phyloP scores from a whole-genome alignment of 176 grass and related monocot genomes.

The Musa troglodytarum region DNA sequence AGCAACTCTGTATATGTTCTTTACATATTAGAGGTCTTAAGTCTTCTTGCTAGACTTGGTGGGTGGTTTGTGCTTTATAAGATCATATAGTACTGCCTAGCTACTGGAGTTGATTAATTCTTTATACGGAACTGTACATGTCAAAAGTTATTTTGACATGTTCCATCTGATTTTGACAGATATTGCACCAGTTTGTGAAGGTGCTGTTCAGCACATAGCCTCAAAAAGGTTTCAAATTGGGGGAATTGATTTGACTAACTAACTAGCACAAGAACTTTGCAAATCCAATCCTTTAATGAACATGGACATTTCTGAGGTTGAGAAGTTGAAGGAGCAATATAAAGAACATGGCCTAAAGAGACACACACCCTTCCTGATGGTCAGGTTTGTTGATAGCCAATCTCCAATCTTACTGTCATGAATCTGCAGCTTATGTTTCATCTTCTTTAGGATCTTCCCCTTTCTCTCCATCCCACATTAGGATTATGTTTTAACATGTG shows the following conservation, averaged over 20 bases:
- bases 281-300: slow-evolving; percentile 76
- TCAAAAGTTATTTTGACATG: neutral
- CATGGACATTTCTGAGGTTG: slow-evolving; percentile 74
- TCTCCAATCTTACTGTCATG: neutral
- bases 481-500: no score
- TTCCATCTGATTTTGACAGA: slow-evolving; percentile 36
- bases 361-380: slow-evolving; percentile 95
- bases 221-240: slow-evolving; percentile 91
- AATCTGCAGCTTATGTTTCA: neutral
- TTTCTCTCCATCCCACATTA: neutral
- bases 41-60: neutral
- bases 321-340: slow-evolving; percentile 84
- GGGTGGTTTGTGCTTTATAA: neutral
- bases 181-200: slow-evolving; percentile 92
- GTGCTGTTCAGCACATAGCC: slow-evolving; percentile 89
- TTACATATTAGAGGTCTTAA: neutral
- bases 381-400: slow-evolving; percentile 42
- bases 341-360: slow-evolving; percentile 51
- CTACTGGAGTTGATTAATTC: neutral
- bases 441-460: neutral
- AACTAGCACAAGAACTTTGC: slow-evolving; percentile 62
- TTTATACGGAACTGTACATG: neutral
- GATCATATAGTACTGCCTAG: neutral
- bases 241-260: slow-evolving; percentile 84
- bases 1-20: neutral